These are phyloP conservation scores for Ophiostoma angusticollis DNA, from an alignment of 2,329 filamentous ascomycete species.

Conservation along the genomic window DNA sequence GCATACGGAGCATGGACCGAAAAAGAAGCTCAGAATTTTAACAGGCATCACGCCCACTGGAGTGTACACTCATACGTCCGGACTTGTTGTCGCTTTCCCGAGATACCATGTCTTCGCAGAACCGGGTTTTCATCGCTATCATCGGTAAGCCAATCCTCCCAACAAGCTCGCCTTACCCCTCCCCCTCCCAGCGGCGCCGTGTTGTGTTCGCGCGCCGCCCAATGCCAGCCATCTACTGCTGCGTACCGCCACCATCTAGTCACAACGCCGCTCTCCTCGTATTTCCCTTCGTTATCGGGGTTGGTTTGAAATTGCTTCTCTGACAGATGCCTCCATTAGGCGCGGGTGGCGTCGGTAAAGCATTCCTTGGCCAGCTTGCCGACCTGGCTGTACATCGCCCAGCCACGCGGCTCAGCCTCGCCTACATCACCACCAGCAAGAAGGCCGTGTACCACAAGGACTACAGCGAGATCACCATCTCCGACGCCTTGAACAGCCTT, in stretches of 20 bases:
- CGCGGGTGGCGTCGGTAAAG: slow-evolving; percentile 83
- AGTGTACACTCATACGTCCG: too few relatives aligned
- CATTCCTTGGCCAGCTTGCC: slow-evolving; percentile 74
- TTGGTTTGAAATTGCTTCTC: not conserved
- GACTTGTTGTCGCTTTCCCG: too few relatives aligned
- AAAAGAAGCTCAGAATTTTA: too few relatives aligned
- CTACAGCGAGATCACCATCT: slow-evolving; percentile 47
- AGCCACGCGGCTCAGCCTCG: slow-evolving; percentile 58
- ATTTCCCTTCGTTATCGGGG: too few relatives aligned
- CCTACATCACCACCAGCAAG: slow-evolving; percentile 76
- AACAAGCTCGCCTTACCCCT: not conserved
- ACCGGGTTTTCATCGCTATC: slow-evolving; percentile 39
- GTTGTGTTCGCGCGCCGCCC: not conserved
- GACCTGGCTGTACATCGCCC: slow-evolving; percentile 52
- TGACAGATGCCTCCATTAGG: slow-evolving; percentile 36
- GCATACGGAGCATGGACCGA: too few relatives aligned
- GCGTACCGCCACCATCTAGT: too few relatives aligned
- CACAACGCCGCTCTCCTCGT: too few relatives aligned
- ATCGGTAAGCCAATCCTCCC: slow-evolving; percentile 36
- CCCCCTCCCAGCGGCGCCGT: too few relatives aligned
- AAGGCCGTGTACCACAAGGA: slow-evolving; percentile 65
- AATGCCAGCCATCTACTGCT: too few relatives aligned
- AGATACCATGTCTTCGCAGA: slow-evolving; percentile 28
- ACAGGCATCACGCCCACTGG: too few relatives aligned
- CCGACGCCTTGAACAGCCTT: slow-evolving; percentile 41